Percentiles rank a stretch among this genome's conserved stretches.
Evolutionary conservation across 352 stramenopile species (phyloP).

Genomic region (Globisporangium solare): DNA sequence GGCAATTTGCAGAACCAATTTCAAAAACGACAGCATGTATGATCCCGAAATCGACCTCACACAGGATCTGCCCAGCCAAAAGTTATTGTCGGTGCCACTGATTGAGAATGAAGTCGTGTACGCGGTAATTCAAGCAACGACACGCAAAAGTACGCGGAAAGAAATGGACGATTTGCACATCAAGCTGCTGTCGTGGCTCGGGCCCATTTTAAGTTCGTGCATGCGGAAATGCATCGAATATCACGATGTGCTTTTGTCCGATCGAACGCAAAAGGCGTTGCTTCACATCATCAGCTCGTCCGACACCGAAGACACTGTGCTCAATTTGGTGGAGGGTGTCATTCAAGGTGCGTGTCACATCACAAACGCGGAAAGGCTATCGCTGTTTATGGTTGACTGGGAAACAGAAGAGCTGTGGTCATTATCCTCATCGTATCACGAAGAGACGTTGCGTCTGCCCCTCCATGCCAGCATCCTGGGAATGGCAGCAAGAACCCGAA

Average conservation of each 20-base stretch:
- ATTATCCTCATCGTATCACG: conserved; percentile 68
- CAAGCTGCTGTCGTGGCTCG: conserved; percentile 74
- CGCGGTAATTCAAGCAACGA: conserved; percentile 69
- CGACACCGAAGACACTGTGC: conserved; percentile 75
- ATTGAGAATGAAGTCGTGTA: conserved; percentile 75
- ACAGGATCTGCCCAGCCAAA: conserved; percentile 53
- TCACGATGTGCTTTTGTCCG: conserved; percentile 75
- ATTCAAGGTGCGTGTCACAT: conserved; percentile 80
- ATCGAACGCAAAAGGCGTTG: conserved; percentile 80
- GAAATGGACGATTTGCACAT: conserved; percentile 65
- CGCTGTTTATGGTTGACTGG: conserved; percentile 84
- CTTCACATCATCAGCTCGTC: conserved; percentile 85
- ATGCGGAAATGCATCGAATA: conserved; percentile 87
- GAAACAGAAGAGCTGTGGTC: conserved; percentile 80
- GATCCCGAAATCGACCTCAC: conserved; percentile 65
- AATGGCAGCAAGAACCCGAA: conserved; percentile 45
- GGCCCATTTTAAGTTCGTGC: conserved; percentile 73
- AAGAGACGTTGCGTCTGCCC: conserved; percentile 60
- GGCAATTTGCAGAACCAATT: conserved; percentile 35
- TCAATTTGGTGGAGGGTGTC: conserved; percentile 82
- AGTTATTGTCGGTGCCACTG: conserved; percentile 66
- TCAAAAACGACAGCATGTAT: conserved; percentile 40
- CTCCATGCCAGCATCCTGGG: conserved; percentile 59
- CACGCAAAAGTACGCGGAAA: conserved; percentile 23
- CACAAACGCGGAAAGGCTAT: conserved; percentile 69